Evolutionary conservation across 495 filamentous ascomycete species (phyloP).

Genomic region (Niebla homalea): DNA sequence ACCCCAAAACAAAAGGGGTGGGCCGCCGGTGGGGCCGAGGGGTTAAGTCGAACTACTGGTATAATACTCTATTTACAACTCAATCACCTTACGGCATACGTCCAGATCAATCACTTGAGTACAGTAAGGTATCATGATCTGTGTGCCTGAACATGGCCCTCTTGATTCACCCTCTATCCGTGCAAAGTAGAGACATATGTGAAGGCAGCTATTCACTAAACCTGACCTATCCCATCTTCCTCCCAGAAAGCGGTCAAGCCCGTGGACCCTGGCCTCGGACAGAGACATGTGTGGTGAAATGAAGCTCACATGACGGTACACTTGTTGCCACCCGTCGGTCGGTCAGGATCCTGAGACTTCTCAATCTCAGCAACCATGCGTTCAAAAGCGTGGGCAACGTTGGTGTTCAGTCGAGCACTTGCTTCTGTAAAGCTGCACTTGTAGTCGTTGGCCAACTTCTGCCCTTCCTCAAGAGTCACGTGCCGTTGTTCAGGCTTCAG

Average conservation of each 20-base stretch:
- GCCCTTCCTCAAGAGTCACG: constrained; percentile 73
- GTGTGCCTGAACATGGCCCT: no score
- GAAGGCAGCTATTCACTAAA: no score
- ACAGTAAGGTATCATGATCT: no score
- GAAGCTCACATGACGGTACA: constrained; percentile 65
- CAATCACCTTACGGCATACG: no score
- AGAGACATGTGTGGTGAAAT: neutral
- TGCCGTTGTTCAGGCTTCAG: constrained; percentile 86
- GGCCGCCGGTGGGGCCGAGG: no score
- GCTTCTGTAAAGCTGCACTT: constrained; percentile 92
- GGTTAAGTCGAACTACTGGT: no score
- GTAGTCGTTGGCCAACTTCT: constrained; percentile 66
- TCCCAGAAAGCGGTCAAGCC: neutral
- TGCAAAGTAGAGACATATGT: no score
- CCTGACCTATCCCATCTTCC: neutral
- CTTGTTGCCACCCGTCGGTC: constrained; percentile 65
- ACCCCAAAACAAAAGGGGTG: no score
- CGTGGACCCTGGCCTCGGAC: neutral
- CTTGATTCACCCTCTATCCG: no score
- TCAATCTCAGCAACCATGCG: constrained; percentile 90
- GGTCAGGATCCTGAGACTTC: constrained; percentile 80
- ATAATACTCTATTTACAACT: no score
- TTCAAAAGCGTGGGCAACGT: constrained; percentile 87
- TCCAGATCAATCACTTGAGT: no score
- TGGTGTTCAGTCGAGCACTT: constrained; percentile 83